phyloP scores from a whole-genome alignment of 1,284 basidiomycete species.

The Apiotrichum montevideense region DNA sequence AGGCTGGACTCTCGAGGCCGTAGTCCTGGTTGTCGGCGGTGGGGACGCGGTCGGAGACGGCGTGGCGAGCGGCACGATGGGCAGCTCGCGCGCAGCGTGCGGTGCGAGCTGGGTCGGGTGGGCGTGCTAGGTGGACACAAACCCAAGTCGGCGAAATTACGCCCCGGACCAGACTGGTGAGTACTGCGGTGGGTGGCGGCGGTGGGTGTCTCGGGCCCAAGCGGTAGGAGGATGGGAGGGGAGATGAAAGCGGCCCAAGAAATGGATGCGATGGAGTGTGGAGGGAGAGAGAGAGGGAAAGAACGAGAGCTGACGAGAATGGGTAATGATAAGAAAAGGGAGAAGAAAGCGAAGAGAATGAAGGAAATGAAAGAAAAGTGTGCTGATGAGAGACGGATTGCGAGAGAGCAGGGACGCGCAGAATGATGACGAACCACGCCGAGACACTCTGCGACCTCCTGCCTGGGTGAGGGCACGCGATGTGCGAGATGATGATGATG shows the following conservation, averaged over 20 bases:
- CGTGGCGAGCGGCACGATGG: slow-evolving; percentile 13
- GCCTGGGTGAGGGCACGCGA: too few relatives aligned
- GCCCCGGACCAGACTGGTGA: too few relatives aligned
- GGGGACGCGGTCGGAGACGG: slow-evolving; percentile 14
- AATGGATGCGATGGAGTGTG: background rate
- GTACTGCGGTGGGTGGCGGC: too few relatives aligned
- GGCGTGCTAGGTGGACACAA: background rate
- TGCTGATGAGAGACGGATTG: background rate
- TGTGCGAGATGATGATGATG: too few relatives aligned
- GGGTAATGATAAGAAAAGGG: background rate
- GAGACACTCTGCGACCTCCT: too few relatives aligned
- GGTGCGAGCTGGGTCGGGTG: background rate
- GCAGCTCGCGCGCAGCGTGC: background rate
- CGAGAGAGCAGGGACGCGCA: background rate
- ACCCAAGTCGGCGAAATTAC: background rate
- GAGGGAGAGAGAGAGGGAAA: background rate
- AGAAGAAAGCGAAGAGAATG: background rate
- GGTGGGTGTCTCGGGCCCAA: too few relatives aligned
- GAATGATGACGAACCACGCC: background rate
- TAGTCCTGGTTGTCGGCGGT: background rate
- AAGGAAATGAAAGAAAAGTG: background rate
- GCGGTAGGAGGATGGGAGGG: background rate
- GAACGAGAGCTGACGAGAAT: too few relatives aligned
- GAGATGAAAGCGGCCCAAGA: background rate
- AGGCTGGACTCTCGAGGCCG: background rate